These are phyloP conservation scores for Paramecium bursaria DNA, from an alignment of 73 alveolate genomes.

Conservation along the genomic window DNA sequence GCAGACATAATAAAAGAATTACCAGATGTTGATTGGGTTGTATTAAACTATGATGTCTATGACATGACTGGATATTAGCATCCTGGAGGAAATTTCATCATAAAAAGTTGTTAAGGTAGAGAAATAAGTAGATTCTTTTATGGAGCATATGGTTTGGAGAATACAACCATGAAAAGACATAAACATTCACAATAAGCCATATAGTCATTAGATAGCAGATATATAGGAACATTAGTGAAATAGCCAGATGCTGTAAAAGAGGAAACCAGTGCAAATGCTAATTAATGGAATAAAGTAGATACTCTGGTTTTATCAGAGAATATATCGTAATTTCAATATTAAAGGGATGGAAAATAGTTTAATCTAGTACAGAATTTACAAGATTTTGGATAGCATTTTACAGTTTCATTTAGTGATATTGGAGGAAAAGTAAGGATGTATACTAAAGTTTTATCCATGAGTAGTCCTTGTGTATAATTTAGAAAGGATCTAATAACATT, in stretches of 20 bases:
- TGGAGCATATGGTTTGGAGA: conserved; percentile 57
- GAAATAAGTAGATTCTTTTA: conserved; percentile 64
- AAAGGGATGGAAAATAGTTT: not conserved
- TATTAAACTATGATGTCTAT: conserved; percentile 58
- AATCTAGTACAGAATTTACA: conserved; percentile 36
- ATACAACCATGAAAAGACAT: conserved; percentile 36
- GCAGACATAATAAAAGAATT: not conserved
- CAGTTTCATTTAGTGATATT: not conserved
- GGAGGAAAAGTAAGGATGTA: conserved; percentile 59
- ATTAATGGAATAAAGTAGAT: conserved; percentile 10
- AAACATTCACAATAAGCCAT: conserved; percentile 49
- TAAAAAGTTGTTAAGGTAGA: conserved; percentile 33
- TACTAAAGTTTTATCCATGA: conserved; percentile 62
- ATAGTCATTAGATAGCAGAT: not conserved
- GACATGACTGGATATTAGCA: conserved; percentile 55
- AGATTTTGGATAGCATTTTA: conserved; percentile 52
- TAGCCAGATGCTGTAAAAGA: not conserved
- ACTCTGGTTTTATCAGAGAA: not conserved
- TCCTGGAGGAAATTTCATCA: conserved; percentile 69
- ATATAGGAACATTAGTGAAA: conserved; percentile 47
- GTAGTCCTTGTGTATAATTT: not conserved
- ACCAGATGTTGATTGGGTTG: conserved; percentile 65
- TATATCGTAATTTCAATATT: conserved; percentile 44
- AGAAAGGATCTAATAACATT: conserved; percentile 27
- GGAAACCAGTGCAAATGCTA: not conserved